These are phyloP conservation scores for Pyricularia sp. DNA, from an alignment of 2,329 filamentous ascomycete species.

Conservation along the genomic window DNA sequence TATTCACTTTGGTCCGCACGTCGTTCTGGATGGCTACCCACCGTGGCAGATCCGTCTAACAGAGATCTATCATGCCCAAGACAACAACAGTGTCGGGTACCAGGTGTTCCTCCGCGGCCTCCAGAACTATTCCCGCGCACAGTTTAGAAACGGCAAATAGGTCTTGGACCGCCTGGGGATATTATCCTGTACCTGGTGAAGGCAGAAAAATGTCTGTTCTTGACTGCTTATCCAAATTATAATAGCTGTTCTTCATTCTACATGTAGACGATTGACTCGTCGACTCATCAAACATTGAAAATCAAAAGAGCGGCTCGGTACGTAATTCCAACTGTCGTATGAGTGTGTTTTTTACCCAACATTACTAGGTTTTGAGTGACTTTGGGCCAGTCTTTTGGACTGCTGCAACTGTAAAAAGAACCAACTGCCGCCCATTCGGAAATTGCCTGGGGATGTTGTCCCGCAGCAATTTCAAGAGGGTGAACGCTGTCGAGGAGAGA, in stretches of 20 bases:
- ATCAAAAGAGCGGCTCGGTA: background rate
- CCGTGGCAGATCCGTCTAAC: constrained; percentile 93
- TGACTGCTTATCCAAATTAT: background rate
- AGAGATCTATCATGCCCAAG: constrained; percentile 73
- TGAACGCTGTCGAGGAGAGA: no score
- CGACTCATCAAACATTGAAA: background rate
- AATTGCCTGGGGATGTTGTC: no score
- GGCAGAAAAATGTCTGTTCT: background rate
- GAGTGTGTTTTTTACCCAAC: background rate
- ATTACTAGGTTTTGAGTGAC: background rate
- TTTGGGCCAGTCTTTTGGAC: no score
- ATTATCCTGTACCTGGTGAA: background rate
- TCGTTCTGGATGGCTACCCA: constrained; percentile 82
- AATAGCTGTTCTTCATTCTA: background rate
- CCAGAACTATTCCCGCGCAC: constrained; percentile 71
- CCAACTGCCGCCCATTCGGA: no score
- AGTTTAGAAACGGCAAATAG: constrained; percentile 71
- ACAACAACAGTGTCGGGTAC: constrained; percentile 78
- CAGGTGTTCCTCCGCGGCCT: constrained; percentile 82
- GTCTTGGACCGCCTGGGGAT: background rate
- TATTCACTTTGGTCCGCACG: constrained; percentile 70
- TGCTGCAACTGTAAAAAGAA: no score
- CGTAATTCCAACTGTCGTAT: background rate
- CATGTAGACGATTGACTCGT: background rate
- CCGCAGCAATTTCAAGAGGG: no score